Percentiles rank a stretch among this genome's conserved stretches.
phyloP scores from a whole-genome alignment of 306 rosid species.

The Begonia fuchsioides region DNA sequence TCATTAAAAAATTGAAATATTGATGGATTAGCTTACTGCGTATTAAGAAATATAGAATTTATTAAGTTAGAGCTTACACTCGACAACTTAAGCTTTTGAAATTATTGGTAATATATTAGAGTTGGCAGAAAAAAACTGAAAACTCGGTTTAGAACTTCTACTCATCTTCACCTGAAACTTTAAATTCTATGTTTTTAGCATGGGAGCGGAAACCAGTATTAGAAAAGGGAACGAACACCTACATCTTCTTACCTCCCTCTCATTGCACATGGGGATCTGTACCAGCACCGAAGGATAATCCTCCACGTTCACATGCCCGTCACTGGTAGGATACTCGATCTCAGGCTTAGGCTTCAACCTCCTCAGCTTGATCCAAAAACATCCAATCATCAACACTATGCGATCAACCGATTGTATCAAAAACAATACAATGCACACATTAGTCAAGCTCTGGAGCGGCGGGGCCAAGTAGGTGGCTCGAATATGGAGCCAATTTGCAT shows the following conservation, averaged over 20 bases:
- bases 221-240: conserved; percentile 36
- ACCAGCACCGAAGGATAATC: conserved; percentile 85
- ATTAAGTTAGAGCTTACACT: no score
- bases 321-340: conserved; percentile 30
- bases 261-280: conserved; percentile 99
- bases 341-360: conserved; percentile 46
- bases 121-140: no score
- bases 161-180: no score
- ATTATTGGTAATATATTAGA: no score
- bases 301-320: conserved; percentile 24
- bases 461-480: conserved; percentile 72
- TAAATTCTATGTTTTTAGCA: no score
- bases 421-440: conserved; percentile 61
- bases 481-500: conserved; percentile 58
- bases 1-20: no score
- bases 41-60: no score
- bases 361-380: conserved; percentile 87
- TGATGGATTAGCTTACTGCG: no score
- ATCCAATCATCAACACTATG: conserved; percentile 61
- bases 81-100: neutral
- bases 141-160: no score
- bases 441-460: conserved; percentile 66
- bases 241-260: conserved; percentile 98
- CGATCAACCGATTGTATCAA: conserved; percentile 87
- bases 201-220: neutral